A percentile compares a stretch with the other conserved stretches of the same genome.
These are phyloP conservation scores for Xylaria sp. DNA, from an alignment of 2,329 filamentous ascomycete species.

Conservation along the genomic window DNA sequence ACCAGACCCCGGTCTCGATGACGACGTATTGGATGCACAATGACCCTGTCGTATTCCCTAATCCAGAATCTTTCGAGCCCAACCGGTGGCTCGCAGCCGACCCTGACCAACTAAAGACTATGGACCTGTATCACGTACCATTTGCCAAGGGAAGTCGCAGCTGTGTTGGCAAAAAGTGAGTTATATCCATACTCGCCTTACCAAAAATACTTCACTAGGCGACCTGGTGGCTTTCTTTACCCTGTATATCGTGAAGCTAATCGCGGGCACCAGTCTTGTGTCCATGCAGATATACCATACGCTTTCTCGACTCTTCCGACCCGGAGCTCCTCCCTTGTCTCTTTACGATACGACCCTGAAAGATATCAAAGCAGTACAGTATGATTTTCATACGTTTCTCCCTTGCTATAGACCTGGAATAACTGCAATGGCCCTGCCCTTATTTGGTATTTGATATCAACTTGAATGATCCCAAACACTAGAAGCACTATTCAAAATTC, in stretches of 20 bases:
- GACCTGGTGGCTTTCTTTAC: too few relatives aligned
- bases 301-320: conserved; percentile 9
- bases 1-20: conserved; percentile 9
- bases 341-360: conserved; percentile 3
- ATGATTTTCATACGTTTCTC: neutral
- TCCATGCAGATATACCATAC: conserved; percentile 11
- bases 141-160: conserved; percentile 3
- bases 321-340: neutral
- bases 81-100: neutral
- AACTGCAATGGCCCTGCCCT: too few relatives aligned
- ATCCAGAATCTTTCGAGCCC: conserved; percentile 10
- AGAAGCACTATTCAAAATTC: too few relatives aligned
- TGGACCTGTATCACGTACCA: conserved; percentile 6
- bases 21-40: conserved; percentile 15
- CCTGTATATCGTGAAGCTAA: neutral
- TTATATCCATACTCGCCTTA: neutral
- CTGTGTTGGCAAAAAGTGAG: conserved; percentile 4
- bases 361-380: conserved; percentile 11
- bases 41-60: neutral
- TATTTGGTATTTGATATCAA: neutral
- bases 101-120: neutral
- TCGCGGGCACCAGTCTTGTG: neutral
- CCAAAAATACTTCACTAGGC: too few relatives aligned
- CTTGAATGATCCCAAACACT: neutral
- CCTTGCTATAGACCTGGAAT: too few relatives aligned